A percentile compares a stretch with the other conserved stretches of the same genome.
Conservation (phyloP, 805 yeast species). For the Yarrowia keelungensis region DNA sequence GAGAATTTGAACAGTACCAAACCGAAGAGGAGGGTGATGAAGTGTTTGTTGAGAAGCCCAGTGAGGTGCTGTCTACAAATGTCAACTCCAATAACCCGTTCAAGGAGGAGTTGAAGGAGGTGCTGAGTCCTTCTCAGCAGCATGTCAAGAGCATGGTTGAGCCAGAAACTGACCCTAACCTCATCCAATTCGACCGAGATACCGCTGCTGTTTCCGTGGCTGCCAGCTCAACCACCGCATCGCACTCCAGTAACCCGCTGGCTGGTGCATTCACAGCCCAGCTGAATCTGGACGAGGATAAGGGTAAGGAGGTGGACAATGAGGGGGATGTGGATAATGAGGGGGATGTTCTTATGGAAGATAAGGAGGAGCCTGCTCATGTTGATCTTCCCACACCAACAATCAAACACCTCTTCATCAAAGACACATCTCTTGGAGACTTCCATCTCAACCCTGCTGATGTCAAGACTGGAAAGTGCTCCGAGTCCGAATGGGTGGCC, state of each 20-base stretch:
- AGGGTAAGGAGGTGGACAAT: slow-evolving; percentile 21
- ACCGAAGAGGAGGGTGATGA: background rate
- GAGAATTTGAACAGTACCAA: slow-evolving; percentile 16
- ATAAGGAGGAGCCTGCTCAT: background rate
- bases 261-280: slow-evolving; percentile 28
- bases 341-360: background rate
- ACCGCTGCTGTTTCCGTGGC: slow-evolving; percentile 1
- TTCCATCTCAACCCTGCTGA: slow-evolving; percentile 30
- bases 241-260: slow-evolving; percentile 6
- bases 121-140: too few relatives aligned
- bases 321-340: background rate
- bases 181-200: background rate
- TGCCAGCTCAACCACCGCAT: background rate
- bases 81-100: slow-evolving; percentile 15
- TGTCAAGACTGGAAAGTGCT: background rate
- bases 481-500: slow-evolving; percentile 24
- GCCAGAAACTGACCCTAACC: background rate
- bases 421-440: slow-evolving; percentile 6
- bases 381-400: slow-evolving; percentile 6
- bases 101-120: background rate
- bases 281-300: slow-evolving; percentile 22
- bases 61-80: background rate
- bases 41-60: background rate
- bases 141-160: slow-evolving; percentile 2
- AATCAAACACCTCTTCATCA: slow-evolving; percentile 27